Conservation (phyloP, 495 filamentous ascomycete genomes). For the Baudoinia panamericana region DNA sequence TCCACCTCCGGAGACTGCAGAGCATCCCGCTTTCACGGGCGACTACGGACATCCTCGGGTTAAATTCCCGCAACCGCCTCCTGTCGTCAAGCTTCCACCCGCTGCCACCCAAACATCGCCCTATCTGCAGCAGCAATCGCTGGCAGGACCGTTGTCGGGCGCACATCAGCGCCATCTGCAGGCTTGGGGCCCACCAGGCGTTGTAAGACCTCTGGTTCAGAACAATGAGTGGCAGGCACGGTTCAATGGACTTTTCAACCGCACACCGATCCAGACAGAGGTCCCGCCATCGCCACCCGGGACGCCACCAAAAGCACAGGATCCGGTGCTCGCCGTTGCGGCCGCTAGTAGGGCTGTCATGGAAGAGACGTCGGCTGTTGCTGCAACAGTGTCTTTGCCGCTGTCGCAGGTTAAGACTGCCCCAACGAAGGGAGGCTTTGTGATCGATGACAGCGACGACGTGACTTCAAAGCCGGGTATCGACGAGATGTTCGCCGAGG, state of each 20-base stretch:
- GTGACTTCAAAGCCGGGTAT: slow-evolving; percentile 24
- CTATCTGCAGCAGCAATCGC: slow-evolving; percentile 3
- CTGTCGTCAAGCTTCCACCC: slow-evolving; percentile 28
- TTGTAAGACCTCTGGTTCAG: slow-evolving; percentile 14
- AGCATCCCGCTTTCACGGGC: slow-evolving; percentile 26
- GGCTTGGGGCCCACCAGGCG: slow-evolving; percentile 8
- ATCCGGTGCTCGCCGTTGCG: slow-evolving; percentile 12
- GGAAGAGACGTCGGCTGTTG: slow-evolving; percentile 16
- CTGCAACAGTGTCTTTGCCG: slow-evolving; percentile 29
- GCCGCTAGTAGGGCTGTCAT: slow-evolving; percentile 10
- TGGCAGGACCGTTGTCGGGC: slow-evolving; percentile 1
- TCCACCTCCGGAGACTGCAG: slow-evolving; percentile 28
- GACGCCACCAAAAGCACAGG: slow-evolving; percentile 13
- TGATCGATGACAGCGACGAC: slow-evolving; percentile 22
- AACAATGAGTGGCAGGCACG: slow-evolving; percentile 19
- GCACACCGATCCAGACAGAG: slow-evolving; percentile 11
- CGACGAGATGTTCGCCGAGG: slow-evolving; percentile 26
- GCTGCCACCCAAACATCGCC: slow-evolving; percentile 9
- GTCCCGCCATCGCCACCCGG: slow-evolving; percentile 20
- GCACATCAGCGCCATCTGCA: slow-evolving; percentile 4
- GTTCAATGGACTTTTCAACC: slow-evolving; percentile 22
- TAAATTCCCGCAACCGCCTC: slow-evolving; percentile 26
- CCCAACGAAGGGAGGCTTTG: slow-evolving; percentile 12
- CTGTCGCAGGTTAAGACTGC: not conserved
- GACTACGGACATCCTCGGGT: slow-evolving; percentile 23